Evolutionary conservation across 441 rosid species (phyloP).

Genomic region (Isatis lusitanica): DNA sequence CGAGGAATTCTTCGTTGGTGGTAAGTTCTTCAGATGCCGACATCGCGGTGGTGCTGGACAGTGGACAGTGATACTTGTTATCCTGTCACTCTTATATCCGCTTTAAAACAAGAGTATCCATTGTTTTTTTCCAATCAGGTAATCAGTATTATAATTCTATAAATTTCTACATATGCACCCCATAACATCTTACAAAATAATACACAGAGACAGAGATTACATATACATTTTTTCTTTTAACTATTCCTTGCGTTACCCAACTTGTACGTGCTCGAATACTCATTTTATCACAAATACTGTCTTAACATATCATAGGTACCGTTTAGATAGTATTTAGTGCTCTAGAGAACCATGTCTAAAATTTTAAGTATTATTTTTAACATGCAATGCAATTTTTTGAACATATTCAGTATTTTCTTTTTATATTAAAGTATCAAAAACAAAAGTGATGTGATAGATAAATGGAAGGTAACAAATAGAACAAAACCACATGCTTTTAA

Average conservation of each 20-base stretch:
- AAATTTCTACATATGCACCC: neutral
- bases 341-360: neutral
- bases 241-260: neutral
- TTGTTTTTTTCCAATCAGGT: neutral
- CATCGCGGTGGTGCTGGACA: neutral
- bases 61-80: no score
- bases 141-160: neutral
- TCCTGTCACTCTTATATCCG: no score
- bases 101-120: no score
- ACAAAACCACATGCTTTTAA: conserved; percentile 30
- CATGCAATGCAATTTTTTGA: neutral
- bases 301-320: no score
- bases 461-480: conserved; percentile 10
- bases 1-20: no score
- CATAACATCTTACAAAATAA: no score
- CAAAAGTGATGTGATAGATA: neutral
- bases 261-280: neutral
- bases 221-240: no score
- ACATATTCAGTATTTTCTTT: neutral
- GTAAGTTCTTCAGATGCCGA: no score
- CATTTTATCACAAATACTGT: neutral
- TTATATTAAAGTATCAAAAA: neutral
- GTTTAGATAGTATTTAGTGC: no score
- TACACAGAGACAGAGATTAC: no score
- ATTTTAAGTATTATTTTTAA: neutral